phyloP scores from a whole-genome alignment of 768 basidiomycete genomes.

The Leucocoprinus leucothites region DNA sequence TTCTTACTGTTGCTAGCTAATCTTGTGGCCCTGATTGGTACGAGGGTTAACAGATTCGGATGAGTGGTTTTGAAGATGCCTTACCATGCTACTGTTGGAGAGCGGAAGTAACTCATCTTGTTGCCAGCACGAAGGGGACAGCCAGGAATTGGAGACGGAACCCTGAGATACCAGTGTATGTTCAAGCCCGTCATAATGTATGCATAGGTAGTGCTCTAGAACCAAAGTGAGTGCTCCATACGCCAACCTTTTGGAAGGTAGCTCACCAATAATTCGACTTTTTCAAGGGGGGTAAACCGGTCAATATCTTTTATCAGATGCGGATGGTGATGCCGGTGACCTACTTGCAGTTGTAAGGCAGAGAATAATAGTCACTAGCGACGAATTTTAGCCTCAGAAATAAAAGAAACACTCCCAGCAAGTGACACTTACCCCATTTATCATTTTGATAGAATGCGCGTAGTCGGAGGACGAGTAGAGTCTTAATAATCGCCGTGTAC shows the following conservation, averaged over 20 bases:
- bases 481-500: constrained; percentile 7
- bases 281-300: not conserved
- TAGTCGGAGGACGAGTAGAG: constrained; percentile 2
- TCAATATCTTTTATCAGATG: not conserved
- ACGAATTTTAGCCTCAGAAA: too few relatives aligned
- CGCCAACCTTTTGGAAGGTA: not conserved
- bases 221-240: not conserved
- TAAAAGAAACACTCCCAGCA: not conserved
- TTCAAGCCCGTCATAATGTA: constrained; percentile 4
- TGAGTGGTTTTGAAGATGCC: not conserved
- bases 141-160: constrained; percentile 1
- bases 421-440: not conserved
- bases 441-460: constrained; percentile 2
- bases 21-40: constrained; percentile 2
- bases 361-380: not conserved
- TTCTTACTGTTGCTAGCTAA: constrained; percentile 1
- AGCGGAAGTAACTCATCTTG: not conserved
- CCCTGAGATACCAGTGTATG: not conserved
- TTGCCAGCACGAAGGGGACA: not conserved
- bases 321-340: too few relatives aligned
- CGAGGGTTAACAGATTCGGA: not conserved
- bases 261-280: constrained; percentile 5
- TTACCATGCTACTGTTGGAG: constrained; percentile 2
- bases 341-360: not conserved
- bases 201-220: constrained; percentile 9